A percentile compares a stretch with the other conserved stretches of the same genome.
These are phyloP conservation scores for Alternaria sp. DNA, from an alignment of 2,329 filamentous ascomycete species.

Conservation along the genomic window DNA sequence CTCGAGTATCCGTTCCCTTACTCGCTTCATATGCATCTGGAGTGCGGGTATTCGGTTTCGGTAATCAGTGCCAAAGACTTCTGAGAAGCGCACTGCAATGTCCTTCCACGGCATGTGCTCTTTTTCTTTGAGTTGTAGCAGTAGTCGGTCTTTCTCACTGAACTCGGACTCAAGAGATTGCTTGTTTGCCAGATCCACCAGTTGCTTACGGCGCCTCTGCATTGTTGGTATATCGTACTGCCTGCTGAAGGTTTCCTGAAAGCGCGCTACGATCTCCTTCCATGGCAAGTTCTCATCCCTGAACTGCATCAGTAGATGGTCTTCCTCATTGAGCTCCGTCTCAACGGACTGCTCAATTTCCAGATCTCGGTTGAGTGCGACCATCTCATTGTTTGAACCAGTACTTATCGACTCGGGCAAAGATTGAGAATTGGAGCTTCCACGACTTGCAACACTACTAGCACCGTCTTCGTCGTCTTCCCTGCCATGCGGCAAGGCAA, in stretches of 20 bases:
- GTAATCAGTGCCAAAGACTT: too few relatives aligned
- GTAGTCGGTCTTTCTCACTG: constrained; percentile 58
- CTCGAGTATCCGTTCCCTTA: too few relatives aligned
- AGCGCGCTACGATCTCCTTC: not conserved
- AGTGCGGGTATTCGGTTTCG: too few relatives aligned
- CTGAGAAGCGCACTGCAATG: too few relatives aligned
- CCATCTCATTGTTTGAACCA: constrained; percentile 8
- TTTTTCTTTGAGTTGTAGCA: constrained; percentile 59
- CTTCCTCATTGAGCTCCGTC: not conserved
- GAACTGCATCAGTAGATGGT: not conserved
- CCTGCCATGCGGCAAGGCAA: constrained; percentile 38
- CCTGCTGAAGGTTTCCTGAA: not conserved
- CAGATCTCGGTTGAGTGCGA: not conserved
- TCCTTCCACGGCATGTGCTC: constrained; percentile 61
- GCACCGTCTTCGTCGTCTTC: constrained; percentile 40
- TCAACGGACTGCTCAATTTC: not conserved
- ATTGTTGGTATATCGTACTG: too few relatives aligned
- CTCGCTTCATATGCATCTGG: too few relatives aligned
- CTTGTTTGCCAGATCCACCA: too few relatives aligned
- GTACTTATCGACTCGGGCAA: constrained; percentile 24
- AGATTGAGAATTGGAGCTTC: constrained; percentile 27
- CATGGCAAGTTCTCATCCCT: not conserved
- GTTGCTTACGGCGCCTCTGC: too few relatives aligned
- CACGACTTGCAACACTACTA: constrained; percentile 40
- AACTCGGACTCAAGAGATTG: constrained; percentile 45